Base-by-base conservation (phyloP, 331 rosid genomes). In the Acacia concinna region DNA sequence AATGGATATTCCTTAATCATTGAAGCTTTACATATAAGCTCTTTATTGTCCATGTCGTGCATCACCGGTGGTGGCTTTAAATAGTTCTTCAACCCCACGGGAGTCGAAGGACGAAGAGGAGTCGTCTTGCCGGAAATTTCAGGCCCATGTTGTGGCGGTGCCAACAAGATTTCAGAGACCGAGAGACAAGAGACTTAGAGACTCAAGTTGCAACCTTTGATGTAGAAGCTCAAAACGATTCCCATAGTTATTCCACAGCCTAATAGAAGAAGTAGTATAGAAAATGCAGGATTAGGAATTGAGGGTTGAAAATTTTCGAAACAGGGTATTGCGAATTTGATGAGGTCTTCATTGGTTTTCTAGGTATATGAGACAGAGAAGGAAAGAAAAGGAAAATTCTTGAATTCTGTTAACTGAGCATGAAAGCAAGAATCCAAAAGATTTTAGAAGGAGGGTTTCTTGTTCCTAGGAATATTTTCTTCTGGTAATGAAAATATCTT, bases 11-110 rank as follows among this genome's bases (percentile, higher is more conserved):
- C 73, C 0, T 38, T n/a, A 25, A 92, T 86, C 84, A 89, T 81
- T 12, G 99, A 95, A 70, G 97, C 96, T 78, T 93, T 91, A 97
- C 98, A 92, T 12, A 91, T 72, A 83, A 94, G 71, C 77, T 92
- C 98, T n/a, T 78, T 81, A 1, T 92, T 97, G 7, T 85, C 79
- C 98, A 94, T 89, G 21, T 87, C 90, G 79, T 94, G 97, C 87
- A 41, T 41, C n/a, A 82, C 83, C 17, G 31, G 66, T 1, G 98
- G 91, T 40, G 90, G 88, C 79, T 87, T 74, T 51, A 90, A 80
- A 23, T 75, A 91, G 34, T 85, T 90, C 62, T 49, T 80, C 80
- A 95, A 74, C 41, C 88, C 95, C 13, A 82, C 37, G 17, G 28
- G 89, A 30, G 63, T 18, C 23, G 57, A n/a, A n/a, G n/a, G n/a